Evolutionary conservation across 805 yeast species (phyloP), one percentile per base, ranked within the genome.

Genomic region (Starmerella sirachaensis): DNA sequence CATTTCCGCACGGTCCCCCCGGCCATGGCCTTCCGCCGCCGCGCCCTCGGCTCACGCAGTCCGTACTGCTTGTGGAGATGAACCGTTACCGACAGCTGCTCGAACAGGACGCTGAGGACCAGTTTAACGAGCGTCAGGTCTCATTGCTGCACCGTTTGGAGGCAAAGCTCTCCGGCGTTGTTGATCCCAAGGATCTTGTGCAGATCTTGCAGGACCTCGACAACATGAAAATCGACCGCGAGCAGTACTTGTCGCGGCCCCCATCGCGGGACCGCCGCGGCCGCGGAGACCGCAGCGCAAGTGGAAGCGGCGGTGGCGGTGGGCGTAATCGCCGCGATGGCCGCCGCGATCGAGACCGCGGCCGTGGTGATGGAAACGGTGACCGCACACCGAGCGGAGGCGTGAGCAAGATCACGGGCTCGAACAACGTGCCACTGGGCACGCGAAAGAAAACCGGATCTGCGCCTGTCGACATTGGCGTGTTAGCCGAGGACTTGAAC

Each of bases 121-220:
- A 28, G 8, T 59, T 55, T 37, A 55, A 55, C 19, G 53, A 53
- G 34, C 42, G 50, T 19, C 62, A 56, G 41, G 33, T 53, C 18
- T 51, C 48, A 9, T 50, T 49, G 6, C 41, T 59, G 26, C 47
- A 40, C 19, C 59, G 60, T 22, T 40, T 56, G 13, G 53, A 52
- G 32, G 44, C 38, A 7, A 50, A 49, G 9, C 42, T 59, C 18
- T 44, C 54, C n/a, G 54, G 54, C 5, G 49, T 50, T 9, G 48
- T 56, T 8, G 58, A 59, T 17, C 50, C 57, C 5, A 40, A 41
- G 5, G 41, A 37, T 13, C 42, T 60, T 17, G 53, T 55, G 3
- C 40, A 43, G 17, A 50, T 60, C 10, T 57, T 55, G 31, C 45
- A 43, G 16, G 58, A 58, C 26, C 40, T 59, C 37, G 55, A 50